Conservation (phyloP, 371 early-diverging fungal genomes). For the Mucor velutinosus region DNA sequence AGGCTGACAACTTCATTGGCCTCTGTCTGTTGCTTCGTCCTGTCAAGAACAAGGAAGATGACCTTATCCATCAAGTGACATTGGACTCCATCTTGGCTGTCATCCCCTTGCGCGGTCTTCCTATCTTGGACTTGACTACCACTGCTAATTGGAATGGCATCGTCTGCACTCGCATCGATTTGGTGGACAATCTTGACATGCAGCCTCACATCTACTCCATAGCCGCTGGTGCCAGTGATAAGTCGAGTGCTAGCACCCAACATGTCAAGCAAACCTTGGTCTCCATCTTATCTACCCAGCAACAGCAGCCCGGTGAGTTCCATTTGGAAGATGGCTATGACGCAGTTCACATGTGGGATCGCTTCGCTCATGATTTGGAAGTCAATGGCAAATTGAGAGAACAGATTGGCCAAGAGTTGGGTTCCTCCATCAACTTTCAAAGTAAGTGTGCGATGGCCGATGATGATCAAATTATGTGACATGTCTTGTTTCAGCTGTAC, state of each 20-base stretch:
- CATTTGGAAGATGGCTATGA: constrained; percentile 36
- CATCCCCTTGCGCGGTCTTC: constrained; percentile 45
- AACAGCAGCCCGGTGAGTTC: background rate
- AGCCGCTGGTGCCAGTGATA: background rate
- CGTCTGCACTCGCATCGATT: constrained; percentile 31
- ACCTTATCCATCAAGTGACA: constrained; percentile 9
- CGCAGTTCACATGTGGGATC: constrained; percentile 42
- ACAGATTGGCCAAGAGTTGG: constrained; percentile 44
- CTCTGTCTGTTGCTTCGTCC: constrained; percentile 30
- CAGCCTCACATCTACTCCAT: constrained; percentile 41
- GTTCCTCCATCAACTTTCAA: constrained; percentile 47
- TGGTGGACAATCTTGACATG: constrained; percentile 52
- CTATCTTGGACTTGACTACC: constrained; percentile 24
- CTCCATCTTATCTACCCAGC: constrained; percentile 2
- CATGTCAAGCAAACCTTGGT: constrained; percentile 5
- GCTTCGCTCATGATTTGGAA: constrained; percentile 34
- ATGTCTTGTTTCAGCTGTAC: background rate
- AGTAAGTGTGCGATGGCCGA: constrained; percentile 27
- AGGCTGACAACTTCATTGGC: constrained; percentile 11
- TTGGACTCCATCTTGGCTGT: constrained; percentile 36
- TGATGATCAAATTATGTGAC: background rate
- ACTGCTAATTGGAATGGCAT: constrained; percentile 27
- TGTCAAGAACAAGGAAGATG: constrained; percentile 7
- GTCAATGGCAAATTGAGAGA: constrained; percentile 35
- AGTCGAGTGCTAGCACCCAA: background rate